phyloP scores from a whole-genome alignment of 345 rosid species.

The Euphorbia tirucalli region DNA sequence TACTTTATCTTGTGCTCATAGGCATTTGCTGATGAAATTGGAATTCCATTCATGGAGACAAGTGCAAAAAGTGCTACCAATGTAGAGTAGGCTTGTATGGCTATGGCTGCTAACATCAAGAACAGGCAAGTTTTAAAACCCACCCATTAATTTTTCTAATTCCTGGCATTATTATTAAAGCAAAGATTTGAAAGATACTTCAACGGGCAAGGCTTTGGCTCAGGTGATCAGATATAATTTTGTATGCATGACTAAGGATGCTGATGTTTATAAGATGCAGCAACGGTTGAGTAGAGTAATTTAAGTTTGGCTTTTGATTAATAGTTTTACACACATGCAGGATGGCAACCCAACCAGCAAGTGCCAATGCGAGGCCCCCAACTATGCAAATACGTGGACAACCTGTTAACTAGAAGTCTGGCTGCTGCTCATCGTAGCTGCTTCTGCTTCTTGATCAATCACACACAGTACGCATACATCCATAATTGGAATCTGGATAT shows the following conservation, averaged over 20 bases:
- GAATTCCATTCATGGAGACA: constrained; percentile 81
- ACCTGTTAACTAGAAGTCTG: constrained; percentile 85
- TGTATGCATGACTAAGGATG: no score
- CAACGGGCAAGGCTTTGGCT: no score
- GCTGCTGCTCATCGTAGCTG: constrained; percentile 83
- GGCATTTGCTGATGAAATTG: constrained; percentile 75
- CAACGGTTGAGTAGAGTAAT: background rate
- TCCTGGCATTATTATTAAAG: no score
- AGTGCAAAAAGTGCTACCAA: constrained; percentile 73
- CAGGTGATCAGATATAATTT: background rate
- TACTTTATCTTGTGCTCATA: constrained; percentile 22
- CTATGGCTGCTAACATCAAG: constrained; percentile 75
- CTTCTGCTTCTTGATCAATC: constrained; percentile 1
- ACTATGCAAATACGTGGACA: constrained; percentile 94
- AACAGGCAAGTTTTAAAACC: constrained; percentile 37
- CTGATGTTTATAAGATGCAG: background rate
- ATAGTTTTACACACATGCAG: constrained; percentile 33
- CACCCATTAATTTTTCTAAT: no score
- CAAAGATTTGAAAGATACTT: no score
- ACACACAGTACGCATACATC: background rate
- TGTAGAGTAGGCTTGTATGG: constrained; percentile 78
- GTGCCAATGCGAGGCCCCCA: constrained; percentile 69
- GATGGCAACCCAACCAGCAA: constrained; percentile 95
- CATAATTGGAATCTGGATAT: constrained; percentile 8
- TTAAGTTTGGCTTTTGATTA: background rate